A percentile compares a stretch with the other conserved stretches of the same genome.
Evolutionary conservation across 2,329 filamentous ascomycete genomes (phyloP).

Genomic region (Sporothrix inflata): DNA sequence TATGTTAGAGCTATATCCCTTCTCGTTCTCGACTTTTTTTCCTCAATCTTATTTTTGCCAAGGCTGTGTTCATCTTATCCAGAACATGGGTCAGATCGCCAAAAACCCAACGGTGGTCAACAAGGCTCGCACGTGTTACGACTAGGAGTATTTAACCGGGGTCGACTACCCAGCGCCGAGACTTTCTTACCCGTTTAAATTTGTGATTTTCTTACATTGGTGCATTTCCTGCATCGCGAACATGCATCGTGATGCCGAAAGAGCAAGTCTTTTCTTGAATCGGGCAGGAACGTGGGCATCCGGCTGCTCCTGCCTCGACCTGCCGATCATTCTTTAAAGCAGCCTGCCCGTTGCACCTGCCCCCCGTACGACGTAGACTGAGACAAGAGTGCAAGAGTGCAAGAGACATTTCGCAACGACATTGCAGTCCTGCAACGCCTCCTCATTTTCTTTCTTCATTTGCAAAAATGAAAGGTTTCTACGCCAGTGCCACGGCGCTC

Average conservation of each 20-base stretch:
- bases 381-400: background rate
- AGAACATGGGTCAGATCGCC: constrained; percentile 9
- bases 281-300: constrained; percentile 14
- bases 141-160: background rate
- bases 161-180: background rate
- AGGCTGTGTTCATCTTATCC: constrained; percentile 6
- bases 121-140: constrained; percentile 14
- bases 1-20: background rate
- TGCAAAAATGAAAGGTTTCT: constrained; percentile 20
- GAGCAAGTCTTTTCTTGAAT: background rate
- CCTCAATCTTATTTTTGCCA: background rate
- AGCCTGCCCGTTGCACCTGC: background rate
- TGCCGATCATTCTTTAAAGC: constrained; percentile 2
- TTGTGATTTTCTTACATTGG: background rate
- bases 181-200: constrained; percentile 9
- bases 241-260: background rate
- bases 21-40: background rate
- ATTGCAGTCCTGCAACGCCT: background rate
- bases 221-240: background rate
- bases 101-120: background rate
- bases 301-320: background rate
- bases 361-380: background rate
- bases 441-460: background rate
- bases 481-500: constrained; percentile 16
- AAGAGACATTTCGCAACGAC: background rate